phyloP scores from a whole-genome alignment of 2,329 filamentous ascomycete genomes.

The Eurotiales sp. region DNA sequence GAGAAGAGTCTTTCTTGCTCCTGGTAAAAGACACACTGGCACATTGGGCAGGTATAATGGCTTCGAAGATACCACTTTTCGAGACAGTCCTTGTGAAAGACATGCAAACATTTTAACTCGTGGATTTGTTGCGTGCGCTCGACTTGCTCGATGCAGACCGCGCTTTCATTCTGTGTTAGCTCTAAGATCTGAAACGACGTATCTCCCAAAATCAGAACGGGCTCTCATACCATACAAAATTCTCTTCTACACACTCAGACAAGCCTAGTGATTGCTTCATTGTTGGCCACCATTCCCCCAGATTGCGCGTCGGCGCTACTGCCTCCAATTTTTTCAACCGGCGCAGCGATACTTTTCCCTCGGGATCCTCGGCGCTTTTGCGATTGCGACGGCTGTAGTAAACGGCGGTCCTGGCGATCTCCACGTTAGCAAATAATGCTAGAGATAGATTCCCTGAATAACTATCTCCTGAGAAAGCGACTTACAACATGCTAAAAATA shows the following conservation, averaged over 20 bases:
- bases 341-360: constrained; percentile 24
- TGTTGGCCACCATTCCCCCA: constrained; percentile 36
- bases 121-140: constrained; percentile 32
- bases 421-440: background rate
- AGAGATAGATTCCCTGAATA: too few species aligned
- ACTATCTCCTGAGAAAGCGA: too few species aligned
- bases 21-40: constrained; percentile 33
- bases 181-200: too few species aligned
- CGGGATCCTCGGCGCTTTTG: constrained; percentile 17
- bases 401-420: constrained; percentile 29
- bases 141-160: constrained; percentile 37
- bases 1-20: constrained; percentile 21
- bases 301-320: constrained; percentile 32
- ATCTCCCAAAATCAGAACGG: background rate
- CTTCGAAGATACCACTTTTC: constrained; percentile 39
- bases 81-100: constrained; percentile 38
- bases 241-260: constrained; percentile 30
- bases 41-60: constrained; percentile 38
- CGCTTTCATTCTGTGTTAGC: constrained; percentile 22
- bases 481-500: constrained; percentile 15
- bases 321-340: constrained; percentile 34
- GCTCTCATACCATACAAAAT: constrained; percentile 33
- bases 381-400: constrained; percentile 31
- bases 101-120: constrained; percentile 36
- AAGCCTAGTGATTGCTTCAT: constrained; percentile 30